A percentile compares a stretch with the other conserved stretches of the same genome.
phyloP scores from a whole-genome alignment of 2,329 filamentous ascomycete species.

The Cladorrhinum sp. region DNA sequence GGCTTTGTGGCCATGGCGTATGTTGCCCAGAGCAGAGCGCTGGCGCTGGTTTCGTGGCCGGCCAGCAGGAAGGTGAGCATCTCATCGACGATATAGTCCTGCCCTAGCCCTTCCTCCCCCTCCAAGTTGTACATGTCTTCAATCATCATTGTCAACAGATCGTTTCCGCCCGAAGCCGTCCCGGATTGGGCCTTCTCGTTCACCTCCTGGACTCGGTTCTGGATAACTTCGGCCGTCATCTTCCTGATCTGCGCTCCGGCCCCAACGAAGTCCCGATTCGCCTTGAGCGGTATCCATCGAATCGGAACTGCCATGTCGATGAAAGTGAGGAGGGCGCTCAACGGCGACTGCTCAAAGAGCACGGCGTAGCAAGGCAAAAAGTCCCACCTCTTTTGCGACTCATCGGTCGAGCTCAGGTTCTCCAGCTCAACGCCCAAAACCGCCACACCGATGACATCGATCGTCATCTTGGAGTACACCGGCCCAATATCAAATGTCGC shows the following conservation, averaged over 20 bases:
- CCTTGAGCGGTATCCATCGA: slow-evolving; percentile 30
- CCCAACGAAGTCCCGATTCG: slow-evolving; percentile 38
- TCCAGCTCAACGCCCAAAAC: slow-evolving; percentile 35
- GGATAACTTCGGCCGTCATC: slow-evolving; percentile 29
- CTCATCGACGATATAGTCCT: slow-evolving; percentile 29
- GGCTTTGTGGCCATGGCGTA: slow-evolving; percentile 33
- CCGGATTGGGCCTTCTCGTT: neutral
- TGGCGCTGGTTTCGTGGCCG: slow-evolving; percentile 37
- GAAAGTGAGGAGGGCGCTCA: slow-evolving; percentile 32
- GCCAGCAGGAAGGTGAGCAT: slow-evolving; percentile 28
- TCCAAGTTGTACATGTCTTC: slow-evolving; percentile 18
- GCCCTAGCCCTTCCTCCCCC: slow-evolving; percentile 31
- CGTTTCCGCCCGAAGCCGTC: neutral
- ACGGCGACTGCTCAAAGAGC: slow-evolving; percentile 31
- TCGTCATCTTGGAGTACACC: slow-evolving; percentile 25
- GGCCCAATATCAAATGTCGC: slow-evolving; percentile 30
- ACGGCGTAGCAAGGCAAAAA: slow-evolving; percentile 32
- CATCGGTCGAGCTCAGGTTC: slow-evolving; percentile 23
- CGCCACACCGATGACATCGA: slow-evolving; percentile 36
- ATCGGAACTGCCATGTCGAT: slow-evolving; percentile 34
- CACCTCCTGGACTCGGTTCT: slow-evolving; percentile 20
- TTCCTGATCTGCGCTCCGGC: slow-evolving; percentile 33
- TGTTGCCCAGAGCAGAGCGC: slow-evolving; percentile 33
- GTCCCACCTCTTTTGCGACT: slow-evolving; percentile 15
- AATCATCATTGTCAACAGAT: slow-evolving; percentile 12